Percentiles rank a stretch among this genome's conserved stretches.
Evolutionary conservation across 805 yeast species (phyloP).

Genomic region (Starmerella apicola): DNA sequence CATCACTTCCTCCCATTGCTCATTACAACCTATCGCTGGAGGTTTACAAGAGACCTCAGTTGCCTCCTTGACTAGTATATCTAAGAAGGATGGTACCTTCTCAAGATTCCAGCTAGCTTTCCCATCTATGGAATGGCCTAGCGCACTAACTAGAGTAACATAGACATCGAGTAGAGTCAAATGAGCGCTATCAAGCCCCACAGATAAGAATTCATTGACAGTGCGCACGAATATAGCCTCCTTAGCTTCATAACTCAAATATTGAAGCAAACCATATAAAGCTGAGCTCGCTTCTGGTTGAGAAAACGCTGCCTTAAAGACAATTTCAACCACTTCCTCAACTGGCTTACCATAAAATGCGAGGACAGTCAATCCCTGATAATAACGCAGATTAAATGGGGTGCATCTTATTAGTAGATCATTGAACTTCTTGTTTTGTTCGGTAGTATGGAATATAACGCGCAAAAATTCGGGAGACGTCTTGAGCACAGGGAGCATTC

Average conservation of each 20-base stretch:
- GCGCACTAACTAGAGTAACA: constrained; percentile 6
- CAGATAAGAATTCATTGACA: constrained; percentile 6
- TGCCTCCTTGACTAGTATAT: constrained; percentile 1
- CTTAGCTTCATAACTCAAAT: constrained; percentile 8
- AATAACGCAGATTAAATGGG: constrained; percentile 16
- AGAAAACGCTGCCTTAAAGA: constrained; percentile 11
- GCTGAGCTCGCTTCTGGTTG: constrained; percentile 9
- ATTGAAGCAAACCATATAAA: constrained; percentile 11
- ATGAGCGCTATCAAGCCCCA: constrained; percentile 1
- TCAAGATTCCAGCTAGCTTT: constrained; percentile 10
- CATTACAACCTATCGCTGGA: background rate
- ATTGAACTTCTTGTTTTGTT: constrained; percentile 7
- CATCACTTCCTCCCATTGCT: background rate
- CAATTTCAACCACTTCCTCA: constrained; percentile 5
- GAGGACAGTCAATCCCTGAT: constrained; percentile 13
- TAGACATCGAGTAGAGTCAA: constrained; percentile 8
- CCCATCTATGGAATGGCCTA: constrained; percentile 5
- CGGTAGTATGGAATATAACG: constrained; percentile 3
- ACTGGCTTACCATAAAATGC: constrained; percentile 1
- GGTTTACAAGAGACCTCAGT: background rate
- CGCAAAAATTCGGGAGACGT: constrained; percentile 1
- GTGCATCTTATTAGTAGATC: constrained; percentile 12
- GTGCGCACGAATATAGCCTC: constrained; percentile 6
- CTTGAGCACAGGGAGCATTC: constrained; percentile 9
- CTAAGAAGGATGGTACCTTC: constrained; percentile 6